Conservation (phyloP, 495 filamentous ascomycete species). For the Chaetomium cochliodes region DNA sequence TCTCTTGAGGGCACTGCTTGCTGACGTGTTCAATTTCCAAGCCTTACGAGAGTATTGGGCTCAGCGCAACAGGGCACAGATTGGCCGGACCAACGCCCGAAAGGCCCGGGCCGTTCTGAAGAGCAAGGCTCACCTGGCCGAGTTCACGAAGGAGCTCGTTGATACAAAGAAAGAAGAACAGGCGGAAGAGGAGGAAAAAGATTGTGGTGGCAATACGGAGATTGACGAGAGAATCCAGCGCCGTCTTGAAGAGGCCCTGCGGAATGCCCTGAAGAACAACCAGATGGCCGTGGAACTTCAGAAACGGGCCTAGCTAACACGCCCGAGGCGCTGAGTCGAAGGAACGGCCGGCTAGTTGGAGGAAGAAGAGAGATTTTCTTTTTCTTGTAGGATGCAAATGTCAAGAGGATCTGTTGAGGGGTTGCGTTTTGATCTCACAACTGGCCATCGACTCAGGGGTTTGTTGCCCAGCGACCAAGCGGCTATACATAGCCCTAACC, state of each 20-base stretch:
- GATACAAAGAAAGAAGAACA: neutral
- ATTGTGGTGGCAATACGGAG: neutral
- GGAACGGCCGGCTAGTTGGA: too few relatives aligned
- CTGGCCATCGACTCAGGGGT: neutral
- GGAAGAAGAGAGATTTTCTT: too few relatives aligned
- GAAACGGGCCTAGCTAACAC: neutral
- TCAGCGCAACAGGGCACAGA: neutral
- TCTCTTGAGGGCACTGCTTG: neutral
- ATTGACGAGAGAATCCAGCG: neutral
- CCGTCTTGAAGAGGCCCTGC: neutral
- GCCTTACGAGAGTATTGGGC: neutral
- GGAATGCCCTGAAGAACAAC: neutral
- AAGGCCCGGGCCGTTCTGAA: neutral
- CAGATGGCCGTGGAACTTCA: neutral
- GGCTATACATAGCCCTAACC: neutral
- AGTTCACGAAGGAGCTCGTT: neutral
- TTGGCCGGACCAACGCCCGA: neutral
- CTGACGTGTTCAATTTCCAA: neutral
- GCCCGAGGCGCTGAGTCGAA: too few relatives aligned
- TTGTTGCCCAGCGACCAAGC: conserved; percentile 1
- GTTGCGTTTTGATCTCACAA: too few relatives aligned
- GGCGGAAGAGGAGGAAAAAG: neutral
- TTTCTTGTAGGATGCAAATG: neutral
- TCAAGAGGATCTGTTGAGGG: too few relatives aligned
- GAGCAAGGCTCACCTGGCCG: neutral